A percentile compares a stretch with the other conserved stretches of the same genome.
These are phyloP conservation scores for Pouteria glomerata DNA, from an alignment of 148 eudicot genomes.

Conservation along the genomic window DNA sequence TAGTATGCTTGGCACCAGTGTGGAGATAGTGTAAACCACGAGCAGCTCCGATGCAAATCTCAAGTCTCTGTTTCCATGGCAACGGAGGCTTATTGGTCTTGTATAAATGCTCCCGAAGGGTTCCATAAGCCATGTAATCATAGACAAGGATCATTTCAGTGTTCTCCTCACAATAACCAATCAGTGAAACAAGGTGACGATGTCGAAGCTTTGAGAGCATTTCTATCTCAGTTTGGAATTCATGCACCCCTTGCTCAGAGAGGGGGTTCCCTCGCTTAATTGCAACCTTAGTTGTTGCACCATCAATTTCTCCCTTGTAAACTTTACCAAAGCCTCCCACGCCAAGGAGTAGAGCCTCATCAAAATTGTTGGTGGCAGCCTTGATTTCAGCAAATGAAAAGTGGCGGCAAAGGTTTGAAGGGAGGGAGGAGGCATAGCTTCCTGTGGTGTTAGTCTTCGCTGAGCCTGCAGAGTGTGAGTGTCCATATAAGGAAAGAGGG, in stretches of 20 bases:
- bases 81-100: conserved; percentile 88
- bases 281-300: conserved; percentile 69
- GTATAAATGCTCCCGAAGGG: conserved; percentile 93
- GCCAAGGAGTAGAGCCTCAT: conserved; percentile 81
- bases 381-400: conserved; percentile 86
- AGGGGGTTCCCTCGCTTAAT: conserved; percentile 86
- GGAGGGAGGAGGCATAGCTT: conserved; percentile 81
- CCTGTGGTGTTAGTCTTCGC: conserved; percentile 81
- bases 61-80: conserved; percentile 96
- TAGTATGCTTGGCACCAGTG: conserved; percentile 92
- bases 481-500: conserved; percentile 83
- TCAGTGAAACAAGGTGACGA: conserved; percentile 85
- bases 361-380: conserved; percentile 90
- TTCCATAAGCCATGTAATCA: conserved; percentile 91
- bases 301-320: conserved; percentile 78
- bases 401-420: conserved; percentile 86
- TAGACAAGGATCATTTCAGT: conserved; percentile 92
- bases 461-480: conserved; percentile 80
- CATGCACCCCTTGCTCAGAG: conserved; percentile 88
- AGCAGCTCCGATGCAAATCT: conserved; percentile 90
- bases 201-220: conserved; percentile 98
- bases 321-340: conserved; percentile 98
- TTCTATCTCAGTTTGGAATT: conserved; percentile 95
- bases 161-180: conserved; percentile 94
- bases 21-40: conserved; percentile 95